phyloP scores from a whole-genome alignment of 139 green algal genomes.

The Eudorina sp. region DNA sequence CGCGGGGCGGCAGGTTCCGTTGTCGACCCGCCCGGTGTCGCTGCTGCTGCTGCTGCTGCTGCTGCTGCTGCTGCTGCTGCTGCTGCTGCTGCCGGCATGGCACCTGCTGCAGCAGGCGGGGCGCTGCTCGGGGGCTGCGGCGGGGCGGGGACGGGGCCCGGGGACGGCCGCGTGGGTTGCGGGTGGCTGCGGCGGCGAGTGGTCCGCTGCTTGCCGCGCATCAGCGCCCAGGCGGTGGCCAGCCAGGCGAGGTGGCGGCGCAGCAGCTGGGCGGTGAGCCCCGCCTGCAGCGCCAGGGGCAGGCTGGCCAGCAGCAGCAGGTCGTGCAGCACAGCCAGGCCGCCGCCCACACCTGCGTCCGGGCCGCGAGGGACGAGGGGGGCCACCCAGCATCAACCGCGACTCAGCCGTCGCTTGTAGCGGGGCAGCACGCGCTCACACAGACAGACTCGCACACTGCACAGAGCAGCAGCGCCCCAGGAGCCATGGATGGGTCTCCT shows the following conservation, averaged over 20 bases:
- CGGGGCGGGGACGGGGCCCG: background rate
- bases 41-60: slow-evolving; percentile 15
- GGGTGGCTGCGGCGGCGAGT: background rate
- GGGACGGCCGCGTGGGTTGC: background rate
- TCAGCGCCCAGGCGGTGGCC: slow-evolving; percentile 49
- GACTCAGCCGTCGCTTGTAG: no score
- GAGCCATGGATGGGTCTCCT: no score
- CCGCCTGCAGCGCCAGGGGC: slow-evolving; percentile 40
- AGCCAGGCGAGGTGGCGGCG: slow-evolving; percentile 52
- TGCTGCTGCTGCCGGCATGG: background rate
- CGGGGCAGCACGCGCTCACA: no score
- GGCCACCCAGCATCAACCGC: no score
- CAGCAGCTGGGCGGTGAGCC: background rate
- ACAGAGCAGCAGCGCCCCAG: no score
- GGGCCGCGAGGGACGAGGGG: background rate
- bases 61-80: slow-evolving; percentile 11
- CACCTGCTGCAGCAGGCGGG: background rate
- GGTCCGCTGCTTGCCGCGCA: slow-evolving; percentile 46
- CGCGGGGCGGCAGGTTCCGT: background rate
- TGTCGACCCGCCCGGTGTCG: no score
- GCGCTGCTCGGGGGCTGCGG: background rate
- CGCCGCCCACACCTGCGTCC: slow-evolving; percentile 21
- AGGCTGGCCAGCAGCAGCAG: slow-evolving; percentile 36
- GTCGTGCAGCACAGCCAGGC: slow-evolving; percentile 46
- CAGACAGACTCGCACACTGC: no score